Conservation (phyloP, 768 basidiomycete genomes). For the Leccinellum albellum region DNA sequence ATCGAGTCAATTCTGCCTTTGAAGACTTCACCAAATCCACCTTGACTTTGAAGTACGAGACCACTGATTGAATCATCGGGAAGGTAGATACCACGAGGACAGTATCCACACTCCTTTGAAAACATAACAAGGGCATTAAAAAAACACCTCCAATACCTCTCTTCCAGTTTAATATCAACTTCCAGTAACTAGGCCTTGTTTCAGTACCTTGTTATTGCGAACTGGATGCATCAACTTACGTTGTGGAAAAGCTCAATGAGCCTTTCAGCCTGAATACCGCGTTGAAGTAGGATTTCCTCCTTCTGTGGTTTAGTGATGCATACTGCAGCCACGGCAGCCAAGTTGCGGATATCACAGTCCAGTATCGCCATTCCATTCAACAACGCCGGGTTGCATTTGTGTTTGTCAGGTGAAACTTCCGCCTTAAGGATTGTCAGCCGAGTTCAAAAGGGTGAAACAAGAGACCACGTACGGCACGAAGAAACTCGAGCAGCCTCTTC, state of each 20-base stretch:
- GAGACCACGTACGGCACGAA: slow-evolving; percentile 12
- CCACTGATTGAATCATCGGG: slow-evolving; percentile 3
- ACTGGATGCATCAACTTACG: slow-evolving; percentile 12
- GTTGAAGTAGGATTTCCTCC: slow-evolving; percentile 1
- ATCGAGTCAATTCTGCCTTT: slow-evolving; percentile 14
- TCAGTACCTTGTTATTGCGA: not conserved
- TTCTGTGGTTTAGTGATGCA: slow-evolving; percentile 8
- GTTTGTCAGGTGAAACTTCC: slow-evolving; percentile 2
- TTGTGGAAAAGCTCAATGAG: slow-evolving; percentile 24
- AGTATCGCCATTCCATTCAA: slow-evolving; percentile 16
- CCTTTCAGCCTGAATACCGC: not conserved
- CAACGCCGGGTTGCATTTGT: slow-evolving; percentile 25
- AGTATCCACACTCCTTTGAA: slow-evolving; percentile 17
- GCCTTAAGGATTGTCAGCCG: slow-evolving; percentile 15
- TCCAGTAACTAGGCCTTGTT: slow-evolving; percentile 21
- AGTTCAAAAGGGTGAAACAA: not conserved
- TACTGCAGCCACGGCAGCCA: slow-evolving; percentile 14
- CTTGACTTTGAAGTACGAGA: slow-evolving; percentile 3
- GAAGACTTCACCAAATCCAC: slow-evolving; percentile 23
- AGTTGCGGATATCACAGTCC: slow-evolving; percentile 16
- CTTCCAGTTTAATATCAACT: slow-evolving; percentile 7
- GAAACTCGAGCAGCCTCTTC: slow-evolving; percentile 9
- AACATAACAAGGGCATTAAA: slow-evolving; percentile 19
- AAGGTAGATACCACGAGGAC: slow-evolving; percentile 16
- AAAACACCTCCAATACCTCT: slow-evolving; percentile 16